These are phyloP conservation scores for Saccharomycopsis fibuligera DNA, from an alignment of 805 yeast genomes.

Conservation along the genomic window DNA sequence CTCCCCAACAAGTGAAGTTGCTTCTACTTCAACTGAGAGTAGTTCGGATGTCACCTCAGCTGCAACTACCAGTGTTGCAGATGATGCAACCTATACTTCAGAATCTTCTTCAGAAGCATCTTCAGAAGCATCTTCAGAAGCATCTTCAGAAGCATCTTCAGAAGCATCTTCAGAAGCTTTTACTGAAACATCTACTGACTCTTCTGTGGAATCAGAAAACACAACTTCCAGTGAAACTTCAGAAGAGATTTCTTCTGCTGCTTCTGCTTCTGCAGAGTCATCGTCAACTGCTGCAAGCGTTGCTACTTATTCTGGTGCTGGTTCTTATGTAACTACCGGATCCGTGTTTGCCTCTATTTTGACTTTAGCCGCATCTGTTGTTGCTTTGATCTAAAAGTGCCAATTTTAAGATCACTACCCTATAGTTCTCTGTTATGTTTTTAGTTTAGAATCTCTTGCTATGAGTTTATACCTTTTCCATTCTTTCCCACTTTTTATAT, in stretches of 20 bases:
- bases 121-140: constrained; percentile 2
- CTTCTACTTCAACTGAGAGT: constrained; percentile 4
- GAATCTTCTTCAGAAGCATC: neutral
- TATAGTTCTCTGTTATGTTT: too few species aligned
- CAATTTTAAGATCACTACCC: neutral
- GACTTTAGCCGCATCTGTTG: constrained; percentile 4
- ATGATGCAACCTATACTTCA: constrained; percentile 11
- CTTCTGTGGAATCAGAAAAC: too few species aligned
- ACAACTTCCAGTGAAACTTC: too few species aligned
- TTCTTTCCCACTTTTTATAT: neutral
- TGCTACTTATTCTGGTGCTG: constrained; percentile 20
- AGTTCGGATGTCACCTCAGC: constrained; percentile 28
- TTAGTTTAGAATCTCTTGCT: too few species aligned
- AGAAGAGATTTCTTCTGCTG: too few species aligned
- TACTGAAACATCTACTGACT: constrained; percentile 1
- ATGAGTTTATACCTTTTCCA: neutral
- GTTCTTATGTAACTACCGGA: constrained; percentile 14
- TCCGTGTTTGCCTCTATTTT: constrained; percentile 8
- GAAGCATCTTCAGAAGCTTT: constrained; percentile 12
- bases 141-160: too few species aligned
- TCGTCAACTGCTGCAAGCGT: constrained; percentile 11
- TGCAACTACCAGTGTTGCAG: constrained; percentile 27
- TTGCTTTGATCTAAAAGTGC: neutral
- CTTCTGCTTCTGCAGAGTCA: constrained; percentile 5
- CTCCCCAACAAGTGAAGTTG: neutral